These are phyloP conservation scores for Lepidium aucheri DNA, from an alignment of 345 rosid genomes.

Conservation along the genomic window DNA sequence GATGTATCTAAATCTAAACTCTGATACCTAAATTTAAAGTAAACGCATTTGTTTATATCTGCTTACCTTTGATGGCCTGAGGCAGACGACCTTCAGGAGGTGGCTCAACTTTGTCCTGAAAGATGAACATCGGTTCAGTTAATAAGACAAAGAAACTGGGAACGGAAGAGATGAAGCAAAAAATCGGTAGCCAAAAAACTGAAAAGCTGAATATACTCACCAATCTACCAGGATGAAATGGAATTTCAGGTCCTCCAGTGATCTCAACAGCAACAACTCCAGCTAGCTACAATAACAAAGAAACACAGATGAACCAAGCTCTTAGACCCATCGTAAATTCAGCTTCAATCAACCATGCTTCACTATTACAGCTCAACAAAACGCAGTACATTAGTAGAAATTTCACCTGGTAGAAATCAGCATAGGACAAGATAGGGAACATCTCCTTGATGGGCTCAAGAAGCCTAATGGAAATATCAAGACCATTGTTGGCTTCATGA, in stretches of 20 bases:
- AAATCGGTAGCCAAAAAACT: neutral
- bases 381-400: neutral
- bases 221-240: constrained; percentile 77
- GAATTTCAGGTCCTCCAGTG: constrained; percentile 87
- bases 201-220: constrained; percentile 19
- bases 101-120: constrained; percentile 71
- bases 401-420: constrained; percentile 70
- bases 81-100: constrained; percentile 97
- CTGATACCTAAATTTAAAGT: neutral
- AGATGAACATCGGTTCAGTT: neutral
- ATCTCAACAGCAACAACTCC: constrained; percentile 83
- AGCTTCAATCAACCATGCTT: neutral
- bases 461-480: constrained; percentile 76
- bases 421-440: constrained; percentile 63
- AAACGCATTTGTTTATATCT: neutral
- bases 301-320: neutral
- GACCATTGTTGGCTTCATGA: constrained; percentile 78
- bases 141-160: neutral
- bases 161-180: neutral
- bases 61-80: constrained; percentile 59
- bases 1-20: neutral
- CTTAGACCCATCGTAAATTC: neutral
- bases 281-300: constrained; percentile 43
- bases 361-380: neutral
- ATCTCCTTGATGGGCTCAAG: constrained; percentile 62